Base-by-base conservation (phyloP, 176 grass and related monocot genomes). In the Hyparrhenia diplandra region DNA sequence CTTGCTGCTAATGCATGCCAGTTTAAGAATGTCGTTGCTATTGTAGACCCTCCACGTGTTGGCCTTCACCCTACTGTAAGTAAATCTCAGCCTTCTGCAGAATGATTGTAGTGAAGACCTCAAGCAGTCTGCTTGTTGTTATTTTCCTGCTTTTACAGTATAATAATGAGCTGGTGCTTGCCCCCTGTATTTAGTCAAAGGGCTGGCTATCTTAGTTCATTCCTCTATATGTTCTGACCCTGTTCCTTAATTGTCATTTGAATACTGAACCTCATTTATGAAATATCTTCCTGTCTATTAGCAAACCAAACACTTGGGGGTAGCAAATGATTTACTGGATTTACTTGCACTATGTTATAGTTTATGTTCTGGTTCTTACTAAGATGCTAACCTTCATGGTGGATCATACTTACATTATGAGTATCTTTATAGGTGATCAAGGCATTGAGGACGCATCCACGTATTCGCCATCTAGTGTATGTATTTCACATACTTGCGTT, bases 1-100 rank as follows among this genome's bases (percentile, higher is more conserved):
- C 45, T 34, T 83, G 71, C 59, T 74, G 35, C n/a, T 79, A 71
- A 80, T 74, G 29, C 74, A 60, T 84, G 28, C 45, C 84, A 72
- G 64, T 99, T 91, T 69, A 90, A 95, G 73, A 90, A 95, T 81
- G 81, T 99, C 6, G 87, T 99, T 83, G 92, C 96, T 77, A 95
- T 99, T 68, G 96, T 99, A 64, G 96, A 99, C 24, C 92, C 92
- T 67, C 96, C 96, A 80, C 92, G 96, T 58, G 88, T 89, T 28
- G 96, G 96, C 17, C 96, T 99, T 86, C 96, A 95, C 86, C 96
- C 92, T 40, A 87, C 89, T 28, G 96, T 95, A 91, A 90, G 90
- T 90, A 82, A 21, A 84, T 73, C 35, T 92, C 49, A 77, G 5
- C 60, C 1, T 21, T 74, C 68, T 74, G 54, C 7, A 27, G 29